phyloP scores from a whole-genome alignment of 1,284 basidiomycete genomes.

The Microstroma glucosiphilum region DNA sequence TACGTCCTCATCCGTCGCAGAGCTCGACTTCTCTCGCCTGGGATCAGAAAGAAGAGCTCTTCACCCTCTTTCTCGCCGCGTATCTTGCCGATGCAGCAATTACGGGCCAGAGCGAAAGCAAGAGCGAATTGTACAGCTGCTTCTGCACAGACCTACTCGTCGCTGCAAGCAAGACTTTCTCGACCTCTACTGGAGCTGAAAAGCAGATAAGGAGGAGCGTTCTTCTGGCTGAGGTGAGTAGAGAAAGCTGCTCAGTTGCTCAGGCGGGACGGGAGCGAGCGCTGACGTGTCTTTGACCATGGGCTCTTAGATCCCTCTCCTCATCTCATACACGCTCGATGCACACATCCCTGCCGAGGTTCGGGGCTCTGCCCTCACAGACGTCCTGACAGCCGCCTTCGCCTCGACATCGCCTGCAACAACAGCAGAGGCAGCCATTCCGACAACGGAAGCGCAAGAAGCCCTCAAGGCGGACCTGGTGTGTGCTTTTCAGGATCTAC shows the following conservation, averaged over 20 bases:
- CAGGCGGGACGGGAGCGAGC: not conserved
- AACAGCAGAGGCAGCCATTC: too few species aligned
- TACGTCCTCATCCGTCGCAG: too few species aligned
- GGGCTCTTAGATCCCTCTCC: not conserved
- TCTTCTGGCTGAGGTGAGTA: not conserved
- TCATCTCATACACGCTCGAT: not conserved
- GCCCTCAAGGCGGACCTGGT: too few species aligned
- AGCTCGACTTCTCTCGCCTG: not conserved
- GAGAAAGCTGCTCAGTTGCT: not conserved
- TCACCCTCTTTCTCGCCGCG: not conserved
- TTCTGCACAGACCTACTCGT: constrained; percentile 4
- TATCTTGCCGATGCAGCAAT: not conserved
- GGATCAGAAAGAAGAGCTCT: not conserved
- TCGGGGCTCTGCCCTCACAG: too few species aligned
- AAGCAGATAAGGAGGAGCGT: not conserved
- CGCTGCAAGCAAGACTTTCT: not conserved
- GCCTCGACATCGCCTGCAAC: too few species aligned
- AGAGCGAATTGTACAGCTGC: not conserved
- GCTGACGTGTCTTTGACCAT: not conserved
- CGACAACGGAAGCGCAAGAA: too few species aligned
- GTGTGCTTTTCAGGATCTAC: too few species aligned
- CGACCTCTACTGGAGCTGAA: not conserved
- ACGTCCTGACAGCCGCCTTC: too few species aligned
- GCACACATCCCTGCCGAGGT: not conserved
- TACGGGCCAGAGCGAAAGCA: not conserved